Evolutionary conservation across 2,329 filamentous ascomycete genomes (phyloP), one percentile per base, ranked within the genome.

Genomic region (Xylaria hypoxylon): DNA sequence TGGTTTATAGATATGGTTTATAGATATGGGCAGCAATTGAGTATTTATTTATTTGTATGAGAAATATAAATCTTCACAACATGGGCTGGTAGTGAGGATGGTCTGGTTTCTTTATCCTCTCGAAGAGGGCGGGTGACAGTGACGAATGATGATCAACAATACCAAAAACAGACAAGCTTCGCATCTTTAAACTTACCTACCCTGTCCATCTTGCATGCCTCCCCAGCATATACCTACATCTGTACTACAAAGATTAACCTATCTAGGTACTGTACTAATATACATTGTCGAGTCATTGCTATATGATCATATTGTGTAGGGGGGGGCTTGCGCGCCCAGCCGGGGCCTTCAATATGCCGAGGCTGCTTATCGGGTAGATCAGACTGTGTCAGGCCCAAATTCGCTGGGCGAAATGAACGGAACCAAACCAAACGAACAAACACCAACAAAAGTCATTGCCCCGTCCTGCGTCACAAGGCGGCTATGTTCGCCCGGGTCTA

Each of bases 71-170:
- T 50, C 28, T 31, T 45, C 28, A 33, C 19, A n/a, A 50, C 19
- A 15, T 35, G 10, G 6, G 3, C 7, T 19, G 31, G 44, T 19
- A 53, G n/a, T 35, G 42, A 48, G 61, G 50, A 31, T 31, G 64
- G 48, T 44, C 56, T 44, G 59, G 45, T 53, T 59, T 31, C 51
- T 61, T 66, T 66, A 66, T 68, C 28, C 63, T 40, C 38, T 53
- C 44, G 35, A 60, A 26, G 51, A 58, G 45, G 64, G 50, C 55
- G 56, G 50, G 56, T 19, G 33, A 10, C 28, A 28, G 67, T 67
- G 64, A 67, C 67, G 64, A 63, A 62, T 58, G 5, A 63, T 48
- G 60, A 68, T 60, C 66, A 68, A 53, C 62, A 65, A 59, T 52
- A 63, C 55, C 59, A 55, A 19, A 44, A 59, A 56, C 33, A 59